These are phyloP conservation scores for Trypanosomatidae sp. DNA, from an alignment of 208 protist genomes.

Conservation along the genomic window DNA sequence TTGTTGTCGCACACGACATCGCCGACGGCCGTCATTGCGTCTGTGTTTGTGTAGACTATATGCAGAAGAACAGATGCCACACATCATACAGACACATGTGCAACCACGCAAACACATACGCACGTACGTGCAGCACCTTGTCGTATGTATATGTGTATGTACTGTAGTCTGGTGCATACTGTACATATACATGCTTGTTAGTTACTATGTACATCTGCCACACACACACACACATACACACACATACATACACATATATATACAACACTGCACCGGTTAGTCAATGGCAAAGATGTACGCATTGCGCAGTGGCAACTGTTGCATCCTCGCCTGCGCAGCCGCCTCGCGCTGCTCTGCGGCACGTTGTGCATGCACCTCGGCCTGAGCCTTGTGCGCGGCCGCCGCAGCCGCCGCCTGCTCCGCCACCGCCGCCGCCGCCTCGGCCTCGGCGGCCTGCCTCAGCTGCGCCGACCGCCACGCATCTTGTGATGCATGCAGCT, in stretches of 20 bases:
- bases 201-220: background rate
- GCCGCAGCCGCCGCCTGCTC: slow-evolving; percentile 19
- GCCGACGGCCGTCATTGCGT: no score
- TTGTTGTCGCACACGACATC: background rate
- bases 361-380: slow-evolving; percentile 13
- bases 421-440: slow-evolving; percentile 9
- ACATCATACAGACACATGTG: no score
- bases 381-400: slow-evolving; percentile 14
- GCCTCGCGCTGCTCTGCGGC: slow-evolving; percentile 20
- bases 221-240: background rate
- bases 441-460: slow-evolving; percentile 24
- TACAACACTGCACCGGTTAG: slow-evolving; percentile 6
- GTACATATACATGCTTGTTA: background rate
- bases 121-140: no score
- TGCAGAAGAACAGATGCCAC: no score
- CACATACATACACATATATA: background rate
- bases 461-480: slow-evolving; percentile 41
- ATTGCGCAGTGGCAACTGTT: slow-evolving; percentile 51
- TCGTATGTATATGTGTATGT: no score
- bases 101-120: no score
- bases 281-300: slow-evolving; percentile 79
- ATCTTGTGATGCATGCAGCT: slow-evolving; percentile 37
- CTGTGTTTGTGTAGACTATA: no score
- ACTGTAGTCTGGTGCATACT: no score
- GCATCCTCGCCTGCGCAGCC: slow-evolving; percentile 24